Conservation (phyloP, 2,329 filamentous ascomycete genomes). For the Chaetothyriales sp. region DNA sequence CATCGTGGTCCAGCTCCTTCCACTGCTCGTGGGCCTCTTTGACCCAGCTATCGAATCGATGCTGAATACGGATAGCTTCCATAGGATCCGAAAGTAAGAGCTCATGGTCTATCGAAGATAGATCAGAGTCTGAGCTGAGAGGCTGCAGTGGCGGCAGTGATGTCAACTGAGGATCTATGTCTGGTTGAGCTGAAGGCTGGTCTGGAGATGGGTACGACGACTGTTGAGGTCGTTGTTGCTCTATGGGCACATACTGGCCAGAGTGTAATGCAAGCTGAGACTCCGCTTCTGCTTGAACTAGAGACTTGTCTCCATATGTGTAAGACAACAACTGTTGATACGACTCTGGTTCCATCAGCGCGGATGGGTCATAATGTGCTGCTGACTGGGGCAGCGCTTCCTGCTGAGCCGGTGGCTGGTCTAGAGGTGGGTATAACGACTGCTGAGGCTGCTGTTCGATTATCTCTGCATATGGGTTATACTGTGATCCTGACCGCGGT, state of each 20-base stretch:
- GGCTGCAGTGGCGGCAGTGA: too few species aligned
- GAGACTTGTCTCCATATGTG: too few species aligned
- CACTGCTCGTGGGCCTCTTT: not conserved
- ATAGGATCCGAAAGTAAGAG: too few species aligned
- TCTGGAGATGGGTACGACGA: too few species aligned
- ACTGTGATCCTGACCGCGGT: not conserved
- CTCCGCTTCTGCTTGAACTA: not conserved
- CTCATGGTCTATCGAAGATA: not conserved
- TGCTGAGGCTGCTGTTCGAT: not conserved
- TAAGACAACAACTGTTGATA: too few species aligned
- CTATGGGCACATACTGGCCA: not conserved
- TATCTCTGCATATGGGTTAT: not conserved
- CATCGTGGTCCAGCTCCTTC: not conserved
- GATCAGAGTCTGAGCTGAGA: too few species aligned
- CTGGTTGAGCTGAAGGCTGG: not conserved
- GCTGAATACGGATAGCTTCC: not conserved
- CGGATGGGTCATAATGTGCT: too few species aligned
- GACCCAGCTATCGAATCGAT: not conserved
- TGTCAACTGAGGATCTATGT: too few species aligned
- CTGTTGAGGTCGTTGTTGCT: not conserved
- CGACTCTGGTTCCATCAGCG: too few species aligned
- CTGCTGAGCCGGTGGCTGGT: not conserved
- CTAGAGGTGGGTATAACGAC: not conserved
- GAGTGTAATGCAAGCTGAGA: not conserved
- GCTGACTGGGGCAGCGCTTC: not conserved